Evolutionary conservation across 768 basidiomycete genomes (phyloP), one percentile per base, ranked within the genome.

Genomic region (Imleria badia): DNA sequence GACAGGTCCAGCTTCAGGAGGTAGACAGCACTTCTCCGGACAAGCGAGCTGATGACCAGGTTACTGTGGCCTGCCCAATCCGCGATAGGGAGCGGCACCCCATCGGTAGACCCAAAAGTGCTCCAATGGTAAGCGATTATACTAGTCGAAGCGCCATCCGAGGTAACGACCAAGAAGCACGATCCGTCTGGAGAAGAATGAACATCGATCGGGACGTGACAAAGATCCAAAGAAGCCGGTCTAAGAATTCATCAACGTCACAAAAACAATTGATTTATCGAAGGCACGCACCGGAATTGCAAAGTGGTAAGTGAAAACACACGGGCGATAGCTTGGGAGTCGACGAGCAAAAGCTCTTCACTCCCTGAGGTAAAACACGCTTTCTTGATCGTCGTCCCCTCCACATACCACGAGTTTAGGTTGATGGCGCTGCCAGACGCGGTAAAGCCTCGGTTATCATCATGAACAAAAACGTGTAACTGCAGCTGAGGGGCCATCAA

Each of bases 171-270:
- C 31, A 84, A 34, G 41, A 85, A 71, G 59, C 81, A 84, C 7
- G 82, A 74, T 0, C 81, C 82, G 43, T 85, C 84, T 10, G 83
- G 81, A 6, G 83, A 75, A 11, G 81, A 76, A 59, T 68, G 68
- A 17, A 78, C 66, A 8, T 66, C 60, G 0, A 43, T 52, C 0
- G 80, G 80, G 13, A 65, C 35, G 13, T 52, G 55, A 8, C 63
- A 59, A 10, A 84, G 68, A 39, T 76, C 69, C 29, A 83, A 56
- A 1, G 76, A 70, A 2, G 81, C 78, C 2, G 80, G 78, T 29
- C 81, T 83, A 40, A 10, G 8, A 52, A 33, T 15, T 15, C 36
- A 20, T 45, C 48, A 51, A 49, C 19, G 6, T 45, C 26, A 11
- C 7, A 20, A 4, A 6, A 22, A 20, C 20, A 15, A 48, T 7